Percentiles rank a stretch among this genome's conserved stretches.
phyloP scores from a whole-genome alignment of 2,329 filamentous ascomycete species.

The Calcarisporium arbuscula region DNA sequence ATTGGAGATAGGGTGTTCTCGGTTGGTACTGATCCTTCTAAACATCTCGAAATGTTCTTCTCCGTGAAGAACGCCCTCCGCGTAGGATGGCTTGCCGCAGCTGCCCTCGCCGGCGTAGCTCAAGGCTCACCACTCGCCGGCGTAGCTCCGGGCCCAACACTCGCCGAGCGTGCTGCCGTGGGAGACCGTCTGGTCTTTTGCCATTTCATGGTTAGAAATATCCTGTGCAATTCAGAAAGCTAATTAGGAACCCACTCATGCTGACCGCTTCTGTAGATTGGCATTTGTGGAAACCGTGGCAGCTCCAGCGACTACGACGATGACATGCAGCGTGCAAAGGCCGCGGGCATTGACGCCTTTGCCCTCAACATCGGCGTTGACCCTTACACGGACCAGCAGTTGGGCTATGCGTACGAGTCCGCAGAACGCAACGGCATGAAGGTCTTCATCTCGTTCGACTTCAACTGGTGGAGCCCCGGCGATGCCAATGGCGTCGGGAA shows the following conservation, averaged over 20 bases:
- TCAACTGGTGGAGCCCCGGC: constrained; percentile 37
- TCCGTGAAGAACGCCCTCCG: no score
- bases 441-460: constrained; percentile 51
- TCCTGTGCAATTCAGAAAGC: no score
- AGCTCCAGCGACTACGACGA: constrained; percentile 37
- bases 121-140: no score
- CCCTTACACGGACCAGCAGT: constrained; percentile 35
- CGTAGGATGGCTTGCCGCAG: no score
- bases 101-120: no score
- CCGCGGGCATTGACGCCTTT: constrained; percentile 39
- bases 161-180: constrained; percentile 11
- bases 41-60: no score
- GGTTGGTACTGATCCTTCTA: no score
- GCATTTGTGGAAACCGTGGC: constrained; percentile 31
- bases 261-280: constrained; percentile 4
- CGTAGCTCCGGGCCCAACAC: no score
- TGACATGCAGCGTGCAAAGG: constrained; percentile 39
- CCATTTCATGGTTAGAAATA: constrained; percentile 35
- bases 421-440: constrained; percentile 41
- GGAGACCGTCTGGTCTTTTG: constrained; percentile 29
- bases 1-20: no score
- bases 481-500: constrained; percentile 35
- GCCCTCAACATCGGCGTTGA: constrained; percentile 44
- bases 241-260: no score
- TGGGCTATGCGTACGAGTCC: constrained; percentile 40